Conservation (phyloP, 1,284 basidiomycete species). For the Somion occarium region DNA sequence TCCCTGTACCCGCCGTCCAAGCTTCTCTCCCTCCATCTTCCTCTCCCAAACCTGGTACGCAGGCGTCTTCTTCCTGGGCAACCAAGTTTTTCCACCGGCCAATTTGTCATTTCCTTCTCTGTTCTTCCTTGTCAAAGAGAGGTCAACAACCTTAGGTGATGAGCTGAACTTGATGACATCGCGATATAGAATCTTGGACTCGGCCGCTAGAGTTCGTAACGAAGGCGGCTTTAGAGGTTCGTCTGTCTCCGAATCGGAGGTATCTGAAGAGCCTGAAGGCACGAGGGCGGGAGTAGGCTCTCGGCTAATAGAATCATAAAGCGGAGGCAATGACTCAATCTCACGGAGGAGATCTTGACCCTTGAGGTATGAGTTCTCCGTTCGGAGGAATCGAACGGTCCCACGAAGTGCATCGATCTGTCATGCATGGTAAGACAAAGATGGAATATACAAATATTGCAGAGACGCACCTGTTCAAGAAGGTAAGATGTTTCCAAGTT, state of each 20-base stretch:
- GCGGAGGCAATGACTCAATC: conserved; percentile 67
- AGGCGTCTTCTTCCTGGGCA: conserved; percentile 71
- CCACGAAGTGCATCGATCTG: conserved; percentile 88
- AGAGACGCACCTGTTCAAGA: conserved; percentile 72
- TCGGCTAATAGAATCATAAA: conserved; percentile 45
- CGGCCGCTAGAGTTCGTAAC: conserved; percentile 65
- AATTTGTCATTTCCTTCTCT: conserved; percentile 34
- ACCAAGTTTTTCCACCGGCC: conserved; percentile 47
- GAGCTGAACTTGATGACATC: conserved; percentile 82
- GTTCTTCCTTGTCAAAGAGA: conserved; percentile 56
- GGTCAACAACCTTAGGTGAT: conserved; percentile 76
- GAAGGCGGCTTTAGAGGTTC: conserved; percentile 40
- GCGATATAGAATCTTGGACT: conserved; percentile 78
- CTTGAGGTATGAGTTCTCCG: conserved; percentile 90
- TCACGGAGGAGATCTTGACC: conserved; percentile 83
- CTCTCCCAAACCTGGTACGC: conserved; percentile 76
- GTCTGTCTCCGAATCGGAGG: conserved; percentile 50
- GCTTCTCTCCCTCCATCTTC: conserved; percentile 64
- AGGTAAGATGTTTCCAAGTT: conserved; percentile 83
- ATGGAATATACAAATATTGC: too few relatives aligned
- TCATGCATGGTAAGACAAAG: conserved; percentile 7
- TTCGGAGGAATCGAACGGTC: conserved; percentile 84
- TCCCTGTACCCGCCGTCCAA: conserved; percentile 66
- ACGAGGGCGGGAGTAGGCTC: conserved; percentile 57
- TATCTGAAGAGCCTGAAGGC: conserved; percentile 57